Conservation (phyloP, 2,329 filamentous ascomycete genomes). For the Aspergillus spinulosporus region DNA sequence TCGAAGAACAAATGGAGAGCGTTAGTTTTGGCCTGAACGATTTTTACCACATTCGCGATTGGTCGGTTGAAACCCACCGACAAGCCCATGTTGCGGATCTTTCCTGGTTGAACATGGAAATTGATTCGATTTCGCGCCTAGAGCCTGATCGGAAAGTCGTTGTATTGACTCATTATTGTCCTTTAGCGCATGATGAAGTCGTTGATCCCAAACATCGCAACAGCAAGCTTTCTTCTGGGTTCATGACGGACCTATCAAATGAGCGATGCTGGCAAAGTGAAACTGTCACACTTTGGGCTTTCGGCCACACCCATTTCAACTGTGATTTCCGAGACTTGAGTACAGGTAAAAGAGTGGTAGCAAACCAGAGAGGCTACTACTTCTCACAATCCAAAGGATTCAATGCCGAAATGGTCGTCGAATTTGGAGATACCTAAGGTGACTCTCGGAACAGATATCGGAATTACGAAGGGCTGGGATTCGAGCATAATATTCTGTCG, state of each 20-base stretch:
- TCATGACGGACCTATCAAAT: constrained; percentile 40
- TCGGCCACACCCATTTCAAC: constrained; percentile 49
- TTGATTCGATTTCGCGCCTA: constrained; percentile 20
- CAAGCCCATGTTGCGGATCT: constrained; percentile 29
- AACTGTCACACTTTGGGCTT: constrained; percentile 44
- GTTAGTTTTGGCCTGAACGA: constrained; percentile 49
- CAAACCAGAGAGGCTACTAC: constrained; percentile 44
- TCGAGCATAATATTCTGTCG: too few species aligned
- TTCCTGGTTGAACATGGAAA: constrained; percentile 33
- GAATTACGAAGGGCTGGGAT: too few species aligned
- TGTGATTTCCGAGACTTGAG: constrained; percentile 35
- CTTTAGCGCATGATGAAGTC: constrained; percentile 13
- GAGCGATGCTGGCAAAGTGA: constrained; percentile 39
- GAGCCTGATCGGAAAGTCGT: constrained; percentile 30
- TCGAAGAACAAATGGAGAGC: constrained; percentile 30
- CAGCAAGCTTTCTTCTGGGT: constrained; percentile 33
- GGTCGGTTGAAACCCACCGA: constrained; percentile 28
- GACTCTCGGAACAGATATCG: too few species aligned
- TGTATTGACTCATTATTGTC: constrained; percentile 36
- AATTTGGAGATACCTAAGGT: background rate
- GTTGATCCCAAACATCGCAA: constrained; percentile 25
- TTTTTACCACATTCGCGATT: constrained; percentile 45
- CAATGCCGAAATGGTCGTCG: constrained; percentile 30
- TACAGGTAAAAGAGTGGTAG: constrained; percentile 28
- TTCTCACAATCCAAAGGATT: constrained; percentile 36